Evolutionary conservation across 2,329 filamentous ascomycete genomes (phyloP).

Genomic region (Aspergillus sp.): DNA sequence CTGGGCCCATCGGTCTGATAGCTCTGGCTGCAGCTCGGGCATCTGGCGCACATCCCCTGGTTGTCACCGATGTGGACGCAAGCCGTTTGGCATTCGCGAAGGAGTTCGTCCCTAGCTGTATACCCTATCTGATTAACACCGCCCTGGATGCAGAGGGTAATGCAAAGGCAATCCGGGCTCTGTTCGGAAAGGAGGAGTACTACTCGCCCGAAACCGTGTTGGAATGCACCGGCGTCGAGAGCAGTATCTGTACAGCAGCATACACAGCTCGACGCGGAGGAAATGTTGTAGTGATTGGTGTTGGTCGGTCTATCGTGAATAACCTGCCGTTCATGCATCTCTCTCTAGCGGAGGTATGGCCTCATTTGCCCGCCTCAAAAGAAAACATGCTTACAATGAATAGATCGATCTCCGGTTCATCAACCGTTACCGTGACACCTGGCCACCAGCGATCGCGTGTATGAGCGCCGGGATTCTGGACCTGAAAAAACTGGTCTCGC

Average conservation of each 20-base stretch:
- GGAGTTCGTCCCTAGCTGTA: slow-evolving; percentile 47
- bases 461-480: slow-evolving; percentile 53
- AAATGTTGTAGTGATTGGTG: slow-evolving; percentile 56
- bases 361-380: not conserved
- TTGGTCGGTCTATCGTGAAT: slow-evolving; percentile 55
- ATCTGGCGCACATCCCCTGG: slow-evolving; percentile 55
- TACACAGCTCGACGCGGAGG: slow-evolving; percentile 53
- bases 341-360: slow-evolving; percentile 46
- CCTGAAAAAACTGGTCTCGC: slow-evolving; percentile 55
- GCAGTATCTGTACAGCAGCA: slow-evolving; percentile 51
- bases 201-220: slow-evolving; percentile 51
- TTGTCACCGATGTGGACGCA: slow-evolving; percentile 56
- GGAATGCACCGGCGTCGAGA: slow-evolving; percentile 60
- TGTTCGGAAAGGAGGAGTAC: slow-evolving; percentile 51
- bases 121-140: slow-evolving; percentile 47
- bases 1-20: slow-evolving; percentile 56
- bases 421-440: slow-evolving; percentile 62
- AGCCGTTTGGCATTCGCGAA: slow-evolving; percentile 50
- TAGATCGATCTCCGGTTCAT: slow-evolving; percentile 62
- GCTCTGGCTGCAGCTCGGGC: slow-evolving; percentile 51
- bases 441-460: slow-evolving; percentile 57
- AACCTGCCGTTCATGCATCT: slow-evolving; percentile 61
- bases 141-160: slow-evolving; percentile 43
- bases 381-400: not conserved
- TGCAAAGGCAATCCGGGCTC: slow-evolving; percentile 43